Evolutionary conservation across 257 asterid genomes (phyloP), one percentile per base, ranked within the genome.

Genomic region (Solanum rostratum): DNA sequence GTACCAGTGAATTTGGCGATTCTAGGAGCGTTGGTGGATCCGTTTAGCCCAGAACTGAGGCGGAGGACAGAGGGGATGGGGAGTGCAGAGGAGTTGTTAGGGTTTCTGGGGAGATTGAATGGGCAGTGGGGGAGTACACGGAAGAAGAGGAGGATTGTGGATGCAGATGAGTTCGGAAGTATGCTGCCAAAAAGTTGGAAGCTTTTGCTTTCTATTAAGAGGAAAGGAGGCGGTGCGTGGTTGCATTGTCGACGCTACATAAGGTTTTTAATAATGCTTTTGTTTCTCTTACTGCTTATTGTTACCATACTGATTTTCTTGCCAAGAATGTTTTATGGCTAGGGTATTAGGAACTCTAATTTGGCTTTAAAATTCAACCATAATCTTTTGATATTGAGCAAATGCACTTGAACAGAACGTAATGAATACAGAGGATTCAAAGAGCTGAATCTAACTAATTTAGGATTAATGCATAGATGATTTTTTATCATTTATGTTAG

Each of bases 51-150:
- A 63, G 98, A 94, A 39, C 80, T 94, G 80, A 86, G 85, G 83
- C 87, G 82, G 22, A 91, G 92, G 86, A 94, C 94, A 0, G 85
- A 90, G 74, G 93, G 92, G 63, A 55, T 91, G 85, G 84, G 15
- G 60, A 91, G 88, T 12, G 92, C 88, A 87, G 97, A 92, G 86
- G 90, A 90, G 86, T 73, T 96, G 66, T 52, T 91, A 88, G 93
- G 84, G 71, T 94, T 92, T 74, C 84, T 94, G 85, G 82, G 82
- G 65, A 93, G 92, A 45, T 86, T 93, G 85, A 78, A 87, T 63
- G 99, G 98, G 86, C 85, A 89, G 83, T 96, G 98, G 98, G 95
- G 93, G 55, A 95, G 94, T 85, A 90, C 92, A 89, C 91, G 97
- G 85, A 92, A 84, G 92, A 96, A 90, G 92, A 96, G 87, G 91